phyloP scores from a whole-genome alignment of 2,329 filamentous ascomycete genomes.

The Nemania abortiva region DNA sequence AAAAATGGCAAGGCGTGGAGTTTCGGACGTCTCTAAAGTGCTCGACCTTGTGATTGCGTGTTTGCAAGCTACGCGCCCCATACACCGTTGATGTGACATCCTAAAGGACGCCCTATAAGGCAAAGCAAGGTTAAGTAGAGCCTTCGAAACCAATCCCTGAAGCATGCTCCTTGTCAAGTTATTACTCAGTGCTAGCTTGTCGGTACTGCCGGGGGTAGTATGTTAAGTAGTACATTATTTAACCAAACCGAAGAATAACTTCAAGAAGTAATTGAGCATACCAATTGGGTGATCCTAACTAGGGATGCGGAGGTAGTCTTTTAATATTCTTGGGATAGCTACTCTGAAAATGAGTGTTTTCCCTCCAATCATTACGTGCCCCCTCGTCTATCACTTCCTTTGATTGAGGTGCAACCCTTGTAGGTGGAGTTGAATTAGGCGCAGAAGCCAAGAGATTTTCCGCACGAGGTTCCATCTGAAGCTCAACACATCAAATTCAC shows the following conservation, averaged over 20 bases:
- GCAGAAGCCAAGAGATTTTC: slow-evolving; percentile 17
- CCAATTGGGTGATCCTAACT: slow-evolving; percentile 8
- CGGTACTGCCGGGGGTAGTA: no score
- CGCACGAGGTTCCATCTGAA: not conserved
- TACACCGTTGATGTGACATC: slow-evolving; percentile 58
- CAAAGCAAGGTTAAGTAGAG: no score
- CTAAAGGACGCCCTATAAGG: no score
- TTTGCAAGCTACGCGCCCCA: not conserved
- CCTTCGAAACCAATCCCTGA: no score
- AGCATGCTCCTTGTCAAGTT: not conserved
- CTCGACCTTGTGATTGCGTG: not conserved
- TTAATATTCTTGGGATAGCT: not conserved
- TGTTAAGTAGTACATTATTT: no score
- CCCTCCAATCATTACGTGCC: slow-evolving; percentile 35
- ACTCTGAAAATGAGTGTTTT: slow-evolving; percentile 21
- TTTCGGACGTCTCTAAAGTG: not conserved
- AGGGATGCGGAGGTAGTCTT: slow-evolving; percentile 18
- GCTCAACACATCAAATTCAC: not conserved
- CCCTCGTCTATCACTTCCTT: not conserved
- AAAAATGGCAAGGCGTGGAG: slow-evolving; percentile 18
- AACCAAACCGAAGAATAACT: no score
- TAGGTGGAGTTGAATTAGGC: slow-evolving; percentile 33
- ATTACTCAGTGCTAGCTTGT: not conserved
- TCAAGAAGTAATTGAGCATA: not conserved
- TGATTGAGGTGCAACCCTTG: slow-evolving; percentile 1